Evolutionary conservation across 2,329 filamentous ascomycete species (phyloP).

Genomic region (Ophiocordyceps unilateralis): DNA sequence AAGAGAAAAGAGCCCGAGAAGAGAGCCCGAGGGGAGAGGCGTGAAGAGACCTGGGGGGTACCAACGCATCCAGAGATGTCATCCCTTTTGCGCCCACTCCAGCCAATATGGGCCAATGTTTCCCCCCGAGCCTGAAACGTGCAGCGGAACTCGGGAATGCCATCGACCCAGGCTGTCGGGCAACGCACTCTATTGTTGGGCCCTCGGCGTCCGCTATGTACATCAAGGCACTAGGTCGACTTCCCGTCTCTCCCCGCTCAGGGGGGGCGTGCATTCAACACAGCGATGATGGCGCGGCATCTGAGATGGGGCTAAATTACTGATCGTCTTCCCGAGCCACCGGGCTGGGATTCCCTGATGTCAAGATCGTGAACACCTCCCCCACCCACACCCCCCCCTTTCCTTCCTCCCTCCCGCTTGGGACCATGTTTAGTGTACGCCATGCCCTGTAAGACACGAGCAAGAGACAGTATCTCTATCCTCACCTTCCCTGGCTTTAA

Average conservation of each 20-base stretch:
- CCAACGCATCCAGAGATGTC: neutral
- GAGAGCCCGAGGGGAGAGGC: neutral
- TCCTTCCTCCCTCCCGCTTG: neutral
- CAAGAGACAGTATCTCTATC: neutral
- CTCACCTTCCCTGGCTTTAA: neutral
- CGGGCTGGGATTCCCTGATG: neutral
- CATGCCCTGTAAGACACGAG: constrained; percentile 1
- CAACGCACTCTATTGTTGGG: neutral
- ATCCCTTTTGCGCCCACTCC: constrained; percentile 1
- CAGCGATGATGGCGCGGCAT: neutral
- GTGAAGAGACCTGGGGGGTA: neutral
- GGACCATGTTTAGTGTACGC: neutral
- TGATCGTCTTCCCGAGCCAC: neutral
- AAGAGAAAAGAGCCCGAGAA: neutral
- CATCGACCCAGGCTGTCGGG: neutral
- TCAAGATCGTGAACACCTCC: neutral
- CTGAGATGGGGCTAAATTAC: neutral
- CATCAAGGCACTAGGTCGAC: neutral
- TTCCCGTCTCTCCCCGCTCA: neutral
- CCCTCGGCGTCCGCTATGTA: neutral
- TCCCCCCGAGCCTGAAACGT: neutral
- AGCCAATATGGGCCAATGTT: neutral
- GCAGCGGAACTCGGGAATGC: neutral
- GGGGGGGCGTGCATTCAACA: neutral
- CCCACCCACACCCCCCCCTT: neutral